phyloP scores from a whole-genome alignment of 176 grass and related monocot genomes.

The Ensete glaucum region DNA sequence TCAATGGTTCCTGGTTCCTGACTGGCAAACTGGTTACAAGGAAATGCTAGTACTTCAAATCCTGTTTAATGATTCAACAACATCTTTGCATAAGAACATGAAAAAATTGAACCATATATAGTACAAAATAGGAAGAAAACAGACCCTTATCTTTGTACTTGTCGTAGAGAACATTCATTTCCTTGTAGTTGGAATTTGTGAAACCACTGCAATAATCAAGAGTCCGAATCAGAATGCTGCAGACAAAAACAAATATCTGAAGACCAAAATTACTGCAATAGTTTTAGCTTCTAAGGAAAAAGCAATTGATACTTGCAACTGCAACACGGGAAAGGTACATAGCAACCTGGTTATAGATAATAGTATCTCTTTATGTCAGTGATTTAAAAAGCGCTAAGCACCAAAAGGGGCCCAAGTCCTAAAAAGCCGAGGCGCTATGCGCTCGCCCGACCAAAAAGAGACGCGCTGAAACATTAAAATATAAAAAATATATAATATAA shows the following conservation, averaged over 20 bases:
- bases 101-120: background rate
- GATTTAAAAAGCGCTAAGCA: no score
- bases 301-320: background rate
- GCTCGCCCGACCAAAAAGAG: no score
- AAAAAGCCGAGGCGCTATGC: no score
- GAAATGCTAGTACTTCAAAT: constrained; percentile 21
- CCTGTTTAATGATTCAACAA: background rate
- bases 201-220: constrained; percentile 7
- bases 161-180: constrained; percentile 16
- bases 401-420: no score
- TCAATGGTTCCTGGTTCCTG: constrained; percentile 20
- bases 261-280: background rate
- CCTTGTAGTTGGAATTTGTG: constrained; percentile 23
- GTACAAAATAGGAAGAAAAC: background rate
- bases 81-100: background rate
- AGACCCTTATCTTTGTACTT: constrained; percentile 17
- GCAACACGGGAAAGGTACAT: background rate
- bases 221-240: background rate
- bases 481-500: no score
- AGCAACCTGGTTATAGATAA: background rate
- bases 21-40: constrained; percentile 14
- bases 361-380: background rate
- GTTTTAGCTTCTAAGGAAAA: no score
- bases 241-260: background rate
- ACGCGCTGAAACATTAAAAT: no score